Evolutionary conservation across 2,329 filamentous ascomycete species (phyloP).

Genomic region (Talaromyces sp.): DNA sequence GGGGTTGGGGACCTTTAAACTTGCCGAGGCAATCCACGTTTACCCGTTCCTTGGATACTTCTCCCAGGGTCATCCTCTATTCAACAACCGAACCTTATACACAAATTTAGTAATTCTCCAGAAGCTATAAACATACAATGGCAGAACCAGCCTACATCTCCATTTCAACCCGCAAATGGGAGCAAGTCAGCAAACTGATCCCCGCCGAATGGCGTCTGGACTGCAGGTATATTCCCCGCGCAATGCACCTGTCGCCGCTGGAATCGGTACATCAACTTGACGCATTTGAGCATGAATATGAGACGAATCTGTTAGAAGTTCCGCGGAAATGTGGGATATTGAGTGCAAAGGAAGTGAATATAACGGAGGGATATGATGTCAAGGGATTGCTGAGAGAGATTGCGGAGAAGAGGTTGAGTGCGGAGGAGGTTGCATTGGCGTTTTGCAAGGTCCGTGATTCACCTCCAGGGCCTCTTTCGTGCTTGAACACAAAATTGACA

Average conservation of each 20-base stretch:
- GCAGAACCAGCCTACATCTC: conserved; percentile 28
- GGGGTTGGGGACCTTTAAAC: background rate
- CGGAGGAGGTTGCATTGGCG: conserved; percentile 49
- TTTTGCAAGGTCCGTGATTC: conserved; percentile 49
- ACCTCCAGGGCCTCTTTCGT: background rate
- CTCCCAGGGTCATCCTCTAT: background rate
- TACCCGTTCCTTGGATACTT: background rate
- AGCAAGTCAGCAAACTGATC: conserved; percentile 36
- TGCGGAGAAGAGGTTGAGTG: conserved; percentile 32
- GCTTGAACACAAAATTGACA: background rate
- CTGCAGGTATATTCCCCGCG: conserved; percentile 30
- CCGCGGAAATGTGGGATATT: conserved; percentile 55
- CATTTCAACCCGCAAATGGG: conserved; percentile 40
- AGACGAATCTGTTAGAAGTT: conserved; percentile 45
- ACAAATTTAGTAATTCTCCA: background rate
- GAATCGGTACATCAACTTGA: conserved; percentile 35
- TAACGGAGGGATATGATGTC: conserved; percentile 55
- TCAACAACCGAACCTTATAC: background rate
- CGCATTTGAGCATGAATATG: conserved; percentile 26
- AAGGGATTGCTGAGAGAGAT: conserved; percentile 38
- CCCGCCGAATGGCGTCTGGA: conserved; percentile 41
- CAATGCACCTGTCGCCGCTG: conserved; percentile 32
- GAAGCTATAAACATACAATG: conserved; percentile 8
- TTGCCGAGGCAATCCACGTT: conserved; percentile 2
- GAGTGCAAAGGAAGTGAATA: conserved; percentile 49